These are phyloP conservation scores for Limonium bicolor DNA, from an alignment of 148 eudicot species.

Conservation along the genomic window DNA sequence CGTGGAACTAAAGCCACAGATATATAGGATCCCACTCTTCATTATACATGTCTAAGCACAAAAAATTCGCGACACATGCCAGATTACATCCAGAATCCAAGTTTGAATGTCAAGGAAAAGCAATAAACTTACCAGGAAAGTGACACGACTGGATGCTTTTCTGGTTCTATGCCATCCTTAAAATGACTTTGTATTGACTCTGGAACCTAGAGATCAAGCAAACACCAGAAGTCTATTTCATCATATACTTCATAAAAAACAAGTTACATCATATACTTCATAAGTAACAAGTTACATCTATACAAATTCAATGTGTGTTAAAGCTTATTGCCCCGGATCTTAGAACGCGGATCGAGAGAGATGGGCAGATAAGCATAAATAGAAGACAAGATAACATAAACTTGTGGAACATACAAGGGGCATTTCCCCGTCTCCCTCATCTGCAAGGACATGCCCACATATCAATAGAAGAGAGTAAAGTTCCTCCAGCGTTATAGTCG, in stretches of 20 bases:
- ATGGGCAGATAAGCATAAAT: too few species aligned
- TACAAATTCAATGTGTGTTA: too few species aligned
- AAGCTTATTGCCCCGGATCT: too few species aligned
- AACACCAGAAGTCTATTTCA: neutral
- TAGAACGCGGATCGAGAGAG: too few species aligned
- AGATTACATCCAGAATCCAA: too few species aligned
- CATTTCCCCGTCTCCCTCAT: conserved; percentile 90
- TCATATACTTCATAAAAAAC: too few species aligned
- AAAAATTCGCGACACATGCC: too few species aligned
- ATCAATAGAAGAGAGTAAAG: conserved; percentile 76
- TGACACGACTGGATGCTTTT: conserved; percentile 68
- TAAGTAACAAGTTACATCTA: too few species aligned
- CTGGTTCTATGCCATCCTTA: conserved; percentile 36
- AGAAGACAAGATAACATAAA: neutral
- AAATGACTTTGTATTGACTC: conserved; percentile 50
- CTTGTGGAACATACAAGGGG: conserved; percentile 42
- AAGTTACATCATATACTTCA: too few species aligned
- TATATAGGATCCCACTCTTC: too few species aligned
- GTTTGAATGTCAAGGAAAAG: neutral
- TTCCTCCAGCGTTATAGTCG: conserved; percentile 81
- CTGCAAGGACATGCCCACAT: conserved; percentile 90
- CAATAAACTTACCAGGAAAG: conserved; percentile 58
- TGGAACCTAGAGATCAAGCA: conserved; percentile 52
- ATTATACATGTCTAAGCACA: too few species aligned
- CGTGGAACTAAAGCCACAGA: too few species aligned